These are phyloP conservation scores for Epichloe sibirici DNA, from an alignment of 2,329 filamentous ascomycete species.

Conservation along the genomic window DNA sequence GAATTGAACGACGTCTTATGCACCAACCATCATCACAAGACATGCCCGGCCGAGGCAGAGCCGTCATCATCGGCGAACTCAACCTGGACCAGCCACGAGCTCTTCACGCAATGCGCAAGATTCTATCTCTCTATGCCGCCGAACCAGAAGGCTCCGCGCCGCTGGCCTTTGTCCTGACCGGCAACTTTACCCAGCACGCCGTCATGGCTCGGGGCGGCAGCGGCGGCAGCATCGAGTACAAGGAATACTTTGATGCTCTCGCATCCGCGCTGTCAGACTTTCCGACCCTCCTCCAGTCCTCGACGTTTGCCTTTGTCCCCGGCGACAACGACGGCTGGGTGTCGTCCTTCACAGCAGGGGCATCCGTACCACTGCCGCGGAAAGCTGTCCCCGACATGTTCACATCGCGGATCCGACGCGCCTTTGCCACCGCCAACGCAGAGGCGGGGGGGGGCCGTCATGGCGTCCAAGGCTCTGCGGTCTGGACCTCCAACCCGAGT, in stretches of 20 bases:
- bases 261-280: constrained; percentile 76
- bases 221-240: constrained; percentile 85
- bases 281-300: constrained; percentile 61
- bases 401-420: constrained; percentile 72
- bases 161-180: constrained; percentile 69
- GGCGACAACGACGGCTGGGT: constrained; percentile 98
- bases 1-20: constrained; percentile 59
- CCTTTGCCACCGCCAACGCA: constrained; percentile 65
- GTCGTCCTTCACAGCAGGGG: constrained; percentile 69
- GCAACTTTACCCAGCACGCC: constrained; percentile 64
- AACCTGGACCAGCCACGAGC: constrained; percentile 77
- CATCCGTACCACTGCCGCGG: constrained; percentile 56
- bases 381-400: constrained; percentile 76
- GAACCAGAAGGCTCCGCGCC: constrained; percentile 55
- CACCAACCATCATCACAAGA: constrained; percentile 24
- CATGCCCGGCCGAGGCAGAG: constrained; percentile 31
- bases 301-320: constrained; percentile 85
- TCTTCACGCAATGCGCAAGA: constrained; percentile 66
- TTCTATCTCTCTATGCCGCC: constrained; percentile 62
- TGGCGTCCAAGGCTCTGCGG: constrained; percentile 37
- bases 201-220: constrained; percentile 57
- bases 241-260: constrained; percentile 86
- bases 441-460: constrained; percentile 43
- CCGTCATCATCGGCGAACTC: constrained; percentile 75
- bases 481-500: constrained; percentile 84